phyloP scores from a whole-genome alignment of 2,329 filamentous ascomycete species.

The Colletotrichum tropicale region DNA sequence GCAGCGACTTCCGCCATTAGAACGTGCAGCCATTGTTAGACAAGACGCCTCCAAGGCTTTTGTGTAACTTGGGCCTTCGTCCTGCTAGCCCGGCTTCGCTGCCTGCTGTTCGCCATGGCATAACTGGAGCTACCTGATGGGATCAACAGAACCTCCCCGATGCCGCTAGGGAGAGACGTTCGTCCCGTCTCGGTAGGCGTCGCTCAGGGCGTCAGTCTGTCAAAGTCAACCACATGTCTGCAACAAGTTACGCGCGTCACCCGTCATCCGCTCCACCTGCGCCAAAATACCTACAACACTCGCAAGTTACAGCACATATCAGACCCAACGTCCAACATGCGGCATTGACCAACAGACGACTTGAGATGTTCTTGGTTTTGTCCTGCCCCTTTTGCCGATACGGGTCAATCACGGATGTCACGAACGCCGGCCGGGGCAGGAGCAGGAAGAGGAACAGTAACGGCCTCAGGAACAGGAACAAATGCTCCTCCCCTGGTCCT shows the following conservation, averaged over 20 bases:
- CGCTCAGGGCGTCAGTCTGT: slow-evolving; percentile 4
- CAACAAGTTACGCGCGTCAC: slow-evolving; percentile 17
- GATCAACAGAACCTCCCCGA: slow-evolving; percentile 3
- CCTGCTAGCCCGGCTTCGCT: neutral
- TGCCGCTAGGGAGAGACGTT: slow-evolving; percentile 17
- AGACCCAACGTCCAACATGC: neutral
- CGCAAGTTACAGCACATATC: neutral
- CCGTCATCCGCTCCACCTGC: slow-evolving; percentile 10
- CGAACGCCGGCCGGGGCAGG: neutral
- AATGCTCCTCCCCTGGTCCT: slow-evolving; percentile 1
- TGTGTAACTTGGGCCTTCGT: neutral
- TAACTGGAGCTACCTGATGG: neutral
- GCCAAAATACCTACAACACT: neutral
- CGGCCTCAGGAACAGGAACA: neutral
- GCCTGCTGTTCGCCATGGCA: neutral
- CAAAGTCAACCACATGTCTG: slow-evolving; percentile 12
- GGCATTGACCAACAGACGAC: neutral
- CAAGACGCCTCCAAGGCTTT: neutral
- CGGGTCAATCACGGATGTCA: neutral
- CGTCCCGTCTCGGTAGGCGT: slow-evolving; percentile 19
- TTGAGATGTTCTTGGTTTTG: neutral
- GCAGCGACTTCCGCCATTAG: neutral
- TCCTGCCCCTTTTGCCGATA: neutral
- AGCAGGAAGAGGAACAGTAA: neutral
- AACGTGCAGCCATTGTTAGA: neutral